A percentile compares a stretch with the other conserved stretches of the same genome.
phyloP scores from a whole-genome alignment of 345 rosid species.

The Populus tremula region DNA sequence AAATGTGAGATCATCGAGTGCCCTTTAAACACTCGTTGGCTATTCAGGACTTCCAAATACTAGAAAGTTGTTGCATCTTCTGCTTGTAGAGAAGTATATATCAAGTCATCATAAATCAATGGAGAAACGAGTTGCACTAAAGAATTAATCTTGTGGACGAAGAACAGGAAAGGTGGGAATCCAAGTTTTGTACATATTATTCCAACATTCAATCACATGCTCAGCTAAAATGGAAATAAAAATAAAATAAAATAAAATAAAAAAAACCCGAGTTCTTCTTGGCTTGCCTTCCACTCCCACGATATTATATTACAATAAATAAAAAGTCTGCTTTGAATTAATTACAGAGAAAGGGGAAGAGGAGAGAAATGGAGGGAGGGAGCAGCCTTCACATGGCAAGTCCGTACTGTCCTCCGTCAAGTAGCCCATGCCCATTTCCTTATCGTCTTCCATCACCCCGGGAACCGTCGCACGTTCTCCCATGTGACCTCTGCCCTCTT shows the following conservation, averaged over 20 bases:
- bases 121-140: too few species aligned
- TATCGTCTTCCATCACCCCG: background rate
- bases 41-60: too few species aligned
- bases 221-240: background rate
- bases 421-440: background rate
- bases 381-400: background rate
- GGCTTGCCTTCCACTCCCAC: too few species aligned
- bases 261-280: too few species aligned
- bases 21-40: too few species aligned
- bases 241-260: too few species aligned
- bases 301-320: too few species aligned
- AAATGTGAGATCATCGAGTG: too few species aligned
- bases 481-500: conserved; percentile 21
- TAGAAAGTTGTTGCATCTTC: too few species aligned
- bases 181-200: background rate
- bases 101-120: too few species aligned
- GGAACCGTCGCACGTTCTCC: conserved; percentile 12
- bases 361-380: background rate
- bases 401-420: background rate
- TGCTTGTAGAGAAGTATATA: too few species aligned
- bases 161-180: background rate
- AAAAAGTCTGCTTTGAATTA: background rate
- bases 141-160: too few species aligned
- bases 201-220: background rate
- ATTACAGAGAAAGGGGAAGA: background rate